Base-by-base conservation (phyloP, 768 basidiomycete genomes). In the Daedaleopsis sinensis region DNA sequence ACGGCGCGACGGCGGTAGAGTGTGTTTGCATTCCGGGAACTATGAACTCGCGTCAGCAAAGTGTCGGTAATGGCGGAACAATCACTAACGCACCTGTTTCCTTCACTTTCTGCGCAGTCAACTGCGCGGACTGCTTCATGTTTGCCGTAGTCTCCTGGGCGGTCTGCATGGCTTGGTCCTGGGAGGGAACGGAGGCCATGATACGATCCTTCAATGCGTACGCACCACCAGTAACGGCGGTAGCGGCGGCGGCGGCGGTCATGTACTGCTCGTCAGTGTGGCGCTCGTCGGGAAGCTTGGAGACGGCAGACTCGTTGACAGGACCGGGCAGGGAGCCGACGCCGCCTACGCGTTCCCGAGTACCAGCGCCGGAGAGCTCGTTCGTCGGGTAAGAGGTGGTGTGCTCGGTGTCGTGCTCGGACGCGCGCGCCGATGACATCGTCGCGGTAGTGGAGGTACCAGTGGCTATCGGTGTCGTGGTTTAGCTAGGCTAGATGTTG, bases 321-420 rank as follows among this genome's bases (percentile, higher is more conserved):
- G 71, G 71, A 13, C 83, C 84, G 0, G 84, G 83, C 15, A 85
- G 76, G 0, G 82, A 77, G 10, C 83, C 83, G 1, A 80, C 79
- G 16, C 84, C 85, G 18, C 54, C 67, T n/a, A 66, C 64, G 55
- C 55, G 65, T 53, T 70, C 70, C 5, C 58, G 46, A 4, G 65
- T 15, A 18, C 35, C 36, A 1, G 65, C 61, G 13, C 71, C 69
- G 1, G 57, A 51, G 27, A 65, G 16, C 37, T 69, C 68, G 1
- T 16, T 53, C 18, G 60, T 50, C 5, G 65, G 61, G 23, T 62
- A 24, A 13, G 63, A 64, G 44, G 61, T 62, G 38, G 18, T 42
- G 59, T 69, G 68, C 16, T 55, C 42, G 19, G 46, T 19, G 32
- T 69, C 68, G 46, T 67, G 63, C 38, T 58, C 59, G 9, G 66